These are phyloP conservation scores for Diospyros kaki DNA, from an alignment of 148 eudicot species.

Conservation along the genomic window DNA sequence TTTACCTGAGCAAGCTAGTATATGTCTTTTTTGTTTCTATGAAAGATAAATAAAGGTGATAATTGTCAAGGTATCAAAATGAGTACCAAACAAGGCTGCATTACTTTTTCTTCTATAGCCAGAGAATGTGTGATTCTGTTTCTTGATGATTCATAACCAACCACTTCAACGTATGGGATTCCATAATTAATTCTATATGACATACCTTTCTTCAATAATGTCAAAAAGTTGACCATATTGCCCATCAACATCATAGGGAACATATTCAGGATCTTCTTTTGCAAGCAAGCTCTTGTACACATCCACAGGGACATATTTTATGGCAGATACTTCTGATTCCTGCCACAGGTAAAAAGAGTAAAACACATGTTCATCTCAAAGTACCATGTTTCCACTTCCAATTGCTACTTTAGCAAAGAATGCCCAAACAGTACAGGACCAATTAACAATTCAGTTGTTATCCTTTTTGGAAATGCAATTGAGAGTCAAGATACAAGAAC, in stretches of 20 bases:
- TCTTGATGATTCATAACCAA: neutral
- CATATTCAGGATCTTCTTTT: constrained; percentile 70
- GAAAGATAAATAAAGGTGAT: neutral
- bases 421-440: neutral
- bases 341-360: constrained; percentile 21
- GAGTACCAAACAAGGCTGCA: neutral
- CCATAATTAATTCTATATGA: neutral
- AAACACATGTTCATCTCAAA: neutral
- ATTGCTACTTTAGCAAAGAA: neutral
- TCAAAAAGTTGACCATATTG: constrained; percentile 73
- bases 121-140: constrained; percentile 1
- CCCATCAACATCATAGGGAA: constrained; percentile 72
- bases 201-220: constrained; percentile 60
- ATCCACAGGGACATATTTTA: constrained; percentile 68
- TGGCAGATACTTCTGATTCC: constrained; percentile 98
- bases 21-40: neutral
- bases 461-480: neutral
- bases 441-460: neutral
- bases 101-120: neutral
- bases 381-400: neutral
- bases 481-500: neutral
- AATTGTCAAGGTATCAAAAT: neutral
- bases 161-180: neutral
- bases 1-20: neutral
- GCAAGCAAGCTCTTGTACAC: constrained; percentile 63